Evolutionary conservation across 768 basidiomycete genomes (phyloP).

Genomic region (Clitopilus hobsonii): DNA sequence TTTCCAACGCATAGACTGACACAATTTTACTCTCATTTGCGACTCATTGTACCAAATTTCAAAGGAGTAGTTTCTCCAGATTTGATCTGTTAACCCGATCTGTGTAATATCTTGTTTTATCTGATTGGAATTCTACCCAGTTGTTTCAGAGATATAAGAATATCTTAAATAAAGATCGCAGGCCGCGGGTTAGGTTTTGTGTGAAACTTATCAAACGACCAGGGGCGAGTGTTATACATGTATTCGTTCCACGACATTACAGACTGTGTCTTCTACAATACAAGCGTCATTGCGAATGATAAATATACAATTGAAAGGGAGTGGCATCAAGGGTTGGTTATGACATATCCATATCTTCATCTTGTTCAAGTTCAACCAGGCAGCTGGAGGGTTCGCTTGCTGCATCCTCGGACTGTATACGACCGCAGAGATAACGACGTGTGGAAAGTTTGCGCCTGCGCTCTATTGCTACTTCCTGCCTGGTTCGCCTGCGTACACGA

Average conservation of each 20-base stretch:
- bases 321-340: neutral
- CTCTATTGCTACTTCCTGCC: slow-evolving; percentile 24
- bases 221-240: too few relatives aligned
- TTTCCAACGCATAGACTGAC: slow-evolving; percentile 46
- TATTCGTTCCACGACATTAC: too few relatives aligned
- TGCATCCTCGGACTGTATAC: neutral
- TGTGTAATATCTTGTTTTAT: too few relatives aligned
- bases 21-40: too few relatives aligned
- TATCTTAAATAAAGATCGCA: too few relatives aligned
- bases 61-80: too few relatives aligned
- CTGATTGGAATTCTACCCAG: too few relatives aligned
- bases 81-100: too few relatives aligned
- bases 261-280: neutral
- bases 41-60: too few relatives aligned
- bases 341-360: neutral
- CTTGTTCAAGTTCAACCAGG: neutral
- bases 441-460: slow-evolving; percentile 5
- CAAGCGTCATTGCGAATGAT: neutral
- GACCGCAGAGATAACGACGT: slow-evolving; percentile 8
- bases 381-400: neutral
- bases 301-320: neutral
- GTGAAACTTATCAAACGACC: too few relatives aligned
- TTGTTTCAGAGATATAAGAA: too few relatives aligned
- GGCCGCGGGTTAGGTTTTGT: too few relatives aligned
- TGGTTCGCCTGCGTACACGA: slow-evolving; percentile 47